A percentile compares a stretch with the other conserved stretches of the same genome.
These are phyloP conservation scores for Apiospora marii DNA, from an alignment of 2,329 filamentous ascomycete species.

Conservation along the genomic window DNA sequence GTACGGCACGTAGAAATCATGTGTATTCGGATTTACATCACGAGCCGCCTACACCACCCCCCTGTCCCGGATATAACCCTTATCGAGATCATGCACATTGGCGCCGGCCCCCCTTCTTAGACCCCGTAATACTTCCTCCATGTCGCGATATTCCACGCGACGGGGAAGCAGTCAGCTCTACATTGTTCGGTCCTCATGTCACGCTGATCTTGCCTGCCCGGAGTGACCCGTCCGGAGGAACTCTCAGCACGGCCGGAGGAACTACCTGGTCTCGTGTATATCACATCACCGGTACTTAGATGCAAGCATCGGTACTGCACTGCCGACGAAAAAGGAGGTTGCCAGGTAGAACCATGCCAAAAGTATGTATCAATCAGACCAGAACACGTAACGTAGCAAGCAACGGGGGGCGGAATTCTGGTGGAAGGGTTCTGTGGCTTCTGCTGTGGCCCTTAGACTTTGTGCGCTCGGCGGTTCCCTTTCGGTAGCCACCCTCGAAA, in stretches of 20 bases:
- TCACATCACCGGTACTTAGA: neutral
- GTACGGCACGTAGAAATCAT: neutral
- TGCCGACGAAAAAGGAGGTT: neutral
- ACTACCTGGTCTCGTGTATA: neutral
- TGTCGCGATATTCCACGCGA: neutral
- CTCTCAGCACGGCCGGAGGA: neutral
- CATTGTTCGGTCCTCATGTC: neutral
- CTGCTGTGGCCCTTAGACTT: conserved; percentile 15
- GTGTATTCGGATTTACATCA: neutral
- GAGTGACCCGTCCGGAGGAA: conserved; percentile 6
- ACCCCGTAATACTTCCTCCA: conserved; percentile 7
- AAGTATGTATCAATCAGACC: conserved; percentile 16
- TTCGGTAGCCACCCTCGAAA: conserved; percentile 16
- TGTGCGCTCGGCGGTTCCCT: neutral
- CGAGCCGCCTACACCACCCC: neutral
- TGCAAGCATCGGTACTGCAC: neutral
- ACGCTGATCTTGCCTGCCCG: neutral
- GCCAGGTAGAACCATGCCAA: conserved; percentile 3
- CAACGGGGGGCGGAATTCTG: neutral
- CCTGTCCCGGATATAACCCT: conserved; percentile 16
- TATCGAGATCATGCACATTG: conserved; percentile 16
- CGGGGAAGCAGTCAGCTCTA: neutral
- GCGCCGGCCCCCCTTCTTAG: neutral
- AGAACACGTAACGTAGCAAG: neutral
- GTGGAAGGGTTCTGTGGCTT: conserved; percentile 9